These are phyloP conservation scores for Coniochaeta sp. DNA, from an alignment of 2,329 filamentous ascomycete genomes.

Conservation along the genomic window DNA sequence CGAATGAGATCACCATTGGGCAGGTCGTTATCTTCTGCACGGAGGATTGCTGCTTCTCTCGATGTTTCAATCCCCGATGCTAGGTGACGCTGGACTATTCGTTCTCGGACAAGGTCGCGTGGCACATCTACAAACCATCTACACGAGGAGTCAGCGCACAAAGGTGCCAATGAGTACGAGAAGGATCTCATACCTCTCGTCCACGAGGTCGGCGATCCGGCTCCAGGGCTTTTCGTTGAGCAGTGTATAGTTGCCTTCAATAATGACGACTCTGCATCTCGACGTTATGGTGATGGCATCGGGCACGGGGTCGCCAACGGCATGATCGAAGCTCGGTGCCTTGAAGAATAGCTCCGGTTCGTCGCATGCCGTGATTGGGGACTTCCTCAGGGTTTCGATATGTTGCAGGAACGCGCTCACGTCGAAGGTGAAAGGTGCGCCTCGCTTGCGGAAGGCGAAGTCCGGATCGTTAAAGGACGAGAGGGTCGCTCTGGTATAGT, in stretches of 20 bases:
- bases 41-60: constrained; percentile 12
- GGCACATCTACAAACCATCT: constrained; percentile 22
- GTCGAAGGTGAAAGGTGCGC: constrained; percentile 24
- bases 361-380: constrained; percentile 13
- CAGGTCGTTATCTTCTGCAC: constrained; percentile 20
- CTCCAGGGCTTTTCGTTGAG: constrained; percentile 37
- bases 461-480: constrained; percentile 12
- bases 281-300: constrained; percentile 19
- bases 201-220: constrained; percentile 32
- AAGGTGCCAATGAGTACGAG: neutral
- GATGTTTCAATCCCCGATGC: constrained; percentile 18
- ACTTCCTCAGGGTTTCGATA: constrained; percentile 11
- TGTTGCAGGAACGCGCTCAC: constrained; percentile 14
- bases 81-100: constrained; percentile 18
- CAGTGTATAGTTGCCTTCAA: constrained; percentile 43
- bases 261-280: constrained; percentile 37
- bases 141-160: constrained; percentile 2
- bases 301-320: constrained; percentile 36
- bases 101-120: constrained; percentile 12
- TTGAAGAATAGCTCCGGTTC: constrained; percentile 9
- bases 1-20: constrained; percentile 19
- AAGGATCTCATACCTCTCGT: constrained; percentile 25
- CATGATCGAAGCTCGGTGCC: constrained; percentile 41
- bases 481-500: constrained; percentile 16
- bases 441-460: constrained; percentile 17